These are phyloP conservation scores for Corymbia citriodora DNA, from an alignment of 441 rosid genomes.

Conservation along the genomic window DNA sequence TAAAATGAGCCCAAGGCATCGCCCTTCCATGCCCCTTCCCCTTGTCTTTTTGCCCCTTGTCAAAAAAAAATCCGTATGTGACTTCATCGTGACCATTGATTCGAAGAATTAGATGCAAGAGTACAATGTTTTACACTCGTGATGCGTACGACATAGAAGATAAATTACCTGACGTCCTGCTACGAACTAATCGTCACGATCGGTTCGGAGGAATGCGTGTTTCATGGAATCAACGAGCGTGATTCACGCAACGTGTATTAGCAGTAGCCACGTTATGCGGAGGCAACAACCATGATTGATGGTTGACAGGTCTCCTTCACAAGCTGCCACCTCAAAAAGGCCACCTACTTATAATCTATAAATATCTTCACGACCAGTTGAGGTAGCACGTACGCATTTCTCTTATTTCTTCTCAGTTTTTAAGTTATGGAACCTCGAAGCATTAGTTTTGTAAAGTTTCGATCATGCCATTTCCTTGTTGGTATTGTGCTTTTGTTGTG, in stretches of 20 bases:
- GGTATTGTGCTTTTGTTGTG: no score
- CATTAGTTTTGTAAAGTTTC: no score
- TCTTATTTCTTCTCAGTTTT: no score
- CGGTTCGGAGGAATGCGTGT: background rate
- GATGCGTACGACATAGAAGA: background rate
- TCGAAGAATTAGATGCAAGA: background rate
- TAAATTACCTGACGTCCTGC: fast-evolving
- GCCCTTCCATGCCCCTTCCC: background rate
- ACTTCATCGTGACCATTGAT: background rate
- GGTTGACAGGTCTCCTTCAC: background rate
- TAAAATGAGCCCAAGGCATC: background rate
- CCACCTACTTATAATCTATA: background rate
- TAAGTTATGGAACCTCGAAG: no score
- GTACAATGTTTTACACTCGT: background rate
- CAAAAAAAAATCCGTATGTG: background rate
- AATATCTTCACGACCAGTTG: background rate
- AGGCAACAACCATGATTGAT: no score
- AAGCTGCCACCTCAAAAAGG: background rate
- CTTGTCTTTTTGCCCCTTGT: background rate
- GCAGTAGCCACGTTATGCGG: background rate
- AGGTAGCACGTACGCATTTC: background rate
- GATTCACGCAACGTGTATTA: background rate
- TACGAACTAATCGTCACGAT: background rate
- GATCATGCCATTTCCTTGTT: no score
- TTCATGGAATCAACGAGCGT: background rate